Percentiles rank a stretch among this genome's conserved stretches.
phyloP scores from a whole-genome alignment of 768 basidiomycete species.

The Termitomyces bulborhizus region DNA sequence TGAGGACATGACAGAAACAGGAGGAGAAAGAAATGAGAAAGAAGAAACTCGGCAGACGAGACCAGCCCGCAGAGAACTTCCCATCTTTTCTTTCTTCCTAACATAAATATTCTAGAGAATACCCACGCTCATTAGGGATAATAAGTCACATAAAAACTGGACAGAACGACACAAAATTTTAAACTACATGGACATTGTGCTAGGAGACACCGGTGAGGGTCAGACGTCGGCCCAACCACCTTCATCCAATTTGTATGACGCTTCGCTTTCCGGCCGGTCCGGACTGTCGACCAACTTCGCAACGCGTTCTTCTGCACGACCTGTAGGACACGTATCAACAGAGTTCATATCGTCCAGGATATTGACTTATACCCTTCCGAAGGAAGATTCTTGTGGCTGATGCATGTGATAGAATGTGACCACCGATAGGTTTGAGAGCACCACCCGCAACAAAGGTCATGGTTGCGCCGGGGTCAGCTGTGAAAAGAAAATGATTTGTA shows the following conservation, averaged over 20 bases:
- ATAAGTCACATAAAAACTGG: not conserved
- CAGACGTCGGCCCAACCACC: constrained; percentile 86
- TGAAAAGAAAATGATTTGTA: not conserved
- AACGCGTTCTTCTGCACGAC: constrained; percentile 86
- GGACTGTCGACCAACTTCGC: constrained; percentile 89
- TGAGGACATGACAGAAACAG: too few relatives aligned
- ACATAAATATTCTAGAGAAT: too few relatives aligned
- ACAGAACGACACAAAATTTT: not conserved
- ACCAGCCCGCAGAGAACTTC: too few relatives aligned
- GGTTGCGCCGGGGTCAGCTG: constrained; percentile 91
- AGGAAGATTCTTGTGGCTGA: constrained; percentile 85
- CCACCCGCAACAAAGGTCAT: constrained; percentile 95
- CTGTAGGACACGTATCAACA: constrained; percentile 19
- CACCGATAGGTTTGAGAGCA: constrained; percentile 86
- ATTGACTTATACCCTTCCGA: constrained; percentile 60
- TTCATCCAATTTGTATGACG: constrained; percentile 87
- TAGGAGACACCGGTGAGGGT: constrained; percentile 12
- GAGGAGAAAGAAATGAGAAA: too few relatives aligned
- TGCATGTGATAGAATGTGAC: constrained; percentile 83
- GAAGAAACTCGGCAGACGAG: too few relatives aligned
- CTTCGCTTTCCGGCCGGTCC: constrained; percentile 85
- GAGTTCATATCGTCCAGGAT: not conserved
- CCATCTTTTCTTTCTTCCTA: too few relatives aligned
- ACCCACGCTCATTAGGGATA: too few relatives aligned
- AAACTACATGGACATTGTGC: not conserved